Conservation (phyloP, 2,329 filamentous ascomycete species). For the Pyrenophora teres region DNA sequence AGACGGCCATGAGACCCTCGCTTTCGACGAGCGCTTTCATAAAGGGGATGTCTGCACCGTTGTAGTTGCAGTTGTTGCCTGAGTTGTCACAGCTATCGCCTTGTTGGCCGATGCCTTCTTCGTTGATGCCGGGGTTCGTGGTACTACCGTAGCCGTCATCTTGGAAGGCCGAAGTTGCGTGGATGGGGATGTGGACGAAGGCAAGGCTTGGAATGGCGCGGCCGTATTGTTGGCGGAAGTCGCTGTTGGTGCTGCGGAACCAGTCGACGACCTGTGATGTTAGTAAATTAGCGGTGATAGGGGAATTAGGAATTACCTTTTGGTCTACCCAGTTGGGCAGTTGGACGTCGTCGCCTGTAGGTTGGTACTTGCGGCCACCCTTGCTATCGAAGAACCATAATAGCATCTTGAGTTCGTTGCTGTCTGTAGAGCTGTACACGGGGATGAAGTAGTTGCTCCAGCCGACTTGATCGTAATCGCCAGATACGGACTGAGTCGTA, state of each 20-base stretch:
- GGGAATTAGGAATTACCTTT: constrained; percentile 17
- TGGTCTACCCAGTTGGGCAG: constrained; percentile 28
- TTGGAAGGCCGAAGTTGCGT: constrained; percentile 40
- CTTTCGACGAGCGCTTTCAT: constrained; percentile 65
- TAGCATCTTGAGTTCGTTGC: constrained; percentile 51
- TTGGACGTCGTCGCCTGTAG: constrained; percentile 17
- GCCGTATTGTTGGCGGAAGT: constrained; percentile 33
- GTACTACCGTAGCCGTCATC: constrained; percentile 54
- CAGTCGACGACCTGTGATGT: constrained; percentile 33
- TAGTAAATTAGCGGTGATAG: background rate
- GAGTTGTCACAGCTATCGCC: constrained; percentile 21
- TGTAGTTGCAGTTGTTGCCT: constrained; percentile 39
- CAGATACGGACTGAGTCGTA: constrained; percentile 52
- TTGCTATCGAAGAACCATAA: constrained; percentile 73
- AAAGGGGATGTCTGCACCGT: constrained; percentile 62
- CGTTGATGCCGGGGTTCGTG: constrained; percentile 49
- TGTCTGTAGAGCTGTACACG: constrained; percentile 51
- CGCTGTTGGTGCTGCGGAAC: constrained; percentile 27
- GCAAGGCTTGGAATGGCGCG: constrained; percentile 55
- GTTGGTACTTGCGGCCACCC: constrained; percentile 30
- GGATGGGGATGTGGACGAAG: constrained; percentile 60
- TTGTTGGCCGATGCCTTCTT: constrained; percentile 32
- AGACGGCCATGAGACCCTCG: constrained; percentile 52
- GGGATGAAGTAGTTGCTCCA: constrained; percentile 61
- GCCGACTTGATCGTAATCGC: constrained; percentile 41